Conservation (phyloP, 2,329 filamentous ascomycete genomes). For the Tolypocladium tropicale region DNA sequence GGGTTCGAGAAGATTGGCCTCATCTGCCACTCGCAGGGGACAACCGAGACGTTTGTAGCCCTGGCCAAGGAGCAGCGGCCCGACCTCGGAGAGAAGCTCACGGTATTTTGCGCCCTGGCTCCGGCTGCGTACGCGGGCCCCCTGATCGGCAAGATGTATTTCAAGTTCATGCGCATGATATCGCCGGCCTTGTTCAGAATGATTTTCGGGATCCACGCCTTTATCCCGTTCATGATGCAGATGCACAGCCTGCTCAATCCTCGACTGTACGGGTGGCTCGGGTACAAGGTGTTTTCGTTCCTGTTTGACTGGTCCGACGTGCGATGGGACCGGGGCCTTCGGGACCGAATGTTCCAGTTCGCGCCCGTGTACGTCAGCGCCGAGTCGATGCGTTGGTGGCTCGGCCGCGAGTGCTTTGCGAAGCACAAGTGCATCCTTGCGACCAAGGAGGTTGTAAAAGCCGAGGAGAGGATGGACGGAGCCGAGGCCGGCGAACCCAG, state of each 20-base stretch:
- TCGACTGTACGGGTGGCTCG: slow-evolving; percentile 65
- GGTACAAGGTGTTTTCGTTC: slow-evolving; percentile 82
- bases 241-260: slow-evolving; percentile 61
- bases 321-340: slow-evolving; percentile 72
- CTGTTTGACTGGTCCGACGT: slow-evolving; percentile 80
- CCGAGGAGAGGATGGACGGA: slow-evolving; percentile 54
- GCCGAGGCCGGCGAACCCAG: slow-evolving; percentile 1
- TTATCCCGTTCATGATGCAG: slow-evolving; percentile 88
- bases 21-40: slow-evolving; percentile 83
- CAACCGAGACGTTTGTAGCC: slow-evolving; percentile 78
- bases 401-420: slow-evolving; percentile 74
- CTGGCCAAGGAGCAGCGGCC: slow-evolving; percentile 84
- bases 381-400: slow-evolving; percentile 93
- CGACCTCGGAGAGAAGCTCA: slow-evolving; percentile 70
- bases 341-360: slow-evolving; percentile 83
- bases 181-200: slow-evolving; percentile 65
- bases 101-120: slow-evolving; percentile 82
- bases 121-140: slow-evolving; percentile 86
- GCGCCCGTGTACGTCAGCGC: slow-evolving; percentile 82
- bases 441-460: slow-evolving; percentile 57
- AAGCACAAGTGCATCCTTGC: slow-evolving; percentile 76
- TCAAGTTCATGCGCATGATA: slow-evolving; percentile 82
- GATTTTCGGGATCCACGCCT: slow-evolving; percentile 85
- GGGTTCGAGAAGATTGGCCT: slow-evolving; percentile 75
- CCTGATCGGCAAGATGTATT: slow-evolving; percentile 76